phyloP scores from a whole-genome alignment of 306 rosid genomes.

The Vigna trinervia region DNA sequence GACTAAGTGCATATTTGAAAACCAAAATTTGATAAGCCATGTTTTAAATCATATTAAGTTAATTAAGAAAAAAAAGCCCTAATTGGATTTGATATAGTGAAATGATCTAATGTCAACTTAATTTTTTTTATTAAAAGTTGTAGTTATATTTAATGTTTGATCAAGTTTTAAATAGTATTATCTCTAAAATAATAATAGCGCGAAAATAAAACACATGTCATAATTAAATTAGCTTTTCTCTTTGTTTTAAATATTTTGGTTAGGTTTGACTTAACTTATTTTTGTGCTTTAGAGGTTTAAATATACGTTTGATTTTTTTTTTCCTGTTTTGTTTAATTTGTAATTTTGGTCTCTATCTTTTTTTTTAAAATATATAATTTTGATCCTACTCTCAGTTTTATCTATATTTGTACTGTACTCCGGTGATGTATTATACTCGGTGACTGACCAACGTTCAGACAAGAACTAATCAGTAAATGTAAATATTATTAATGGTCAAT shows the following conservation, averaged over 20 bases:
- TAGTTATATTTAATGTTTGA: neutral
- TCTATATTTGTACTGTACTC: too few species aligned
- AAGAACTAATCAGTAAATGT: too few species aligned
- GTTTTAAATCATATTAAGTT: neutral
- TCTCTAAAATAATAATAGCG: neutral
- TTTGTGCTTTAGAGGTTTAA: neutral
- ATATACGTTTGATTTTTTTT: too few species aligned
- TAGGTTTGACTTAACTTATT: neutral
- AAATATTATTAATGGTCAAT: too few species aligned
- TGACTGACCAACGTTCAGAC: too few species aligned
- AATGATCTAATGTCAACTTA: neutral
- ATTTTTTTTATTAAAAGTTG: neutral
- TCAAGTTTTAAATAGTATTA: neutral
- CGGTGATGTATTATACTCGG: too few species aligned
- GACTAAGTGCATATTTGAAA: neutral
- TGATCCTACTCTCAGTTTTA: too few species aligned
- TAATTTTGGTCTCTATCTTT: too few species aligned
- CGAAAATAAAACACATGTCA: neutral
- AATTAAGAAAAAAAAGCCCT: neutral
- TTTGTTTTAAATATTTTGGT: neutral
- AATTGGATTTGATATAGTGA: neutral
- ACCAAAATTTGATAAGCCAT: neutral
- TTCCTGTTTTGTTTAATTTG: too few species aligned
- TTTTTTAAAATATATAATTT: too few species aligned
- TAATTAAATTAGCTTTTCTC: neutral